Evolutionary conservation across 2,329 filamentous ascomycete genomes (phyloP).

Genomic region (Kalmusia sp.): DNA sequence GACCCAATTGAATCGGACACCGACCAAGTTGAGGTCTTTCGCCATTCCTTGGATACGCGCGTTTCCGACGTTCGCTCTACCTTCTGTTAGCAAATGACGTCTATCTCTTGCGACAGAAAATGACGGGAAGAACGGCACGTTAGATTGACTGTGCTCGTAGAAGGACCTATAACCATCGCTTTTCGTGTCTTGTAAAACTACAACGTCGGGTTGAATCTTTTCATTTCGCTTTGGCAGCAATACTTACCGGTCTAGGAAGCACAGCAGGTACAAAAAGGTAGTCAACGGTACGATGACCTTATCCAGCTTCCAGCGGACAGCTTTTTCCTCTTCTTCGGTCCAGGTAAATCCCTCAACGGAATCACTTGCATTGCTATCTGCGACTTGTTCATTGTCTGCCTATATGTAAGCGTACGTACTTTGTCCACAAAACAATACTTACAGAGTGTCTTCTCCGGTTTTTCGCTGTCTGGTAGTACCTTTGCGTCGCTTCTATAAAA

Average conservation of each 20-base stretch:
- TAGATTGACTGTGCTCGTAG: background rate
- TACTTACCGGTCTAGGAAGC: constrained; percentile 54
- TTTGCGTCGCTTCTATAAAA: background rate
- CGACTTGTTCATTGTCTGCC: constrained; percentile 28
- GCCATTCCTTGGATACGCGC: constrained; percentile 63
- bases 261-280: constrained; percentile 62
- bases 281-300: constrained; percentile 60
- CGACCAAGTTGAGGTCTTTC: constrained; percentile 56
- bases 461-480: constrained; percentile 19
- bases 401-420: constrained; percentile 12
- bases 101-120: background rate
- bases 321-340: constrained; percentile 59
- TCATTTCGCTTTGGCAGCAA: background rate
- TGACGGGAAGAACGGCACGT: background rate
- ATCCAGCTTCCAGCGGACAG: constrained; percentile 60
- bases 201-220: background rate
- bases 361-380: constrained; percentile 33
- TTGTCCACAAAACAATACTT: constrained; percentile 6
- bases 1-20: constrained; percentile 64
- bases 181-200: background rate
- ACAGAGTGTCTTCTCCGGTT: constrained; percentile 31
- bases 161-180: too few species aligned
- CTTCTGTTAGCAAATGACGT: background rate
- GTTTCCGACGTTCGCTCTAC: constrained; percentile 58
- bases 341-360: constrained; percentile 51